phyloP scores from a whole-genome alignment of 768 basidiomycete genomes.

The Trametes maxima region DNA sequence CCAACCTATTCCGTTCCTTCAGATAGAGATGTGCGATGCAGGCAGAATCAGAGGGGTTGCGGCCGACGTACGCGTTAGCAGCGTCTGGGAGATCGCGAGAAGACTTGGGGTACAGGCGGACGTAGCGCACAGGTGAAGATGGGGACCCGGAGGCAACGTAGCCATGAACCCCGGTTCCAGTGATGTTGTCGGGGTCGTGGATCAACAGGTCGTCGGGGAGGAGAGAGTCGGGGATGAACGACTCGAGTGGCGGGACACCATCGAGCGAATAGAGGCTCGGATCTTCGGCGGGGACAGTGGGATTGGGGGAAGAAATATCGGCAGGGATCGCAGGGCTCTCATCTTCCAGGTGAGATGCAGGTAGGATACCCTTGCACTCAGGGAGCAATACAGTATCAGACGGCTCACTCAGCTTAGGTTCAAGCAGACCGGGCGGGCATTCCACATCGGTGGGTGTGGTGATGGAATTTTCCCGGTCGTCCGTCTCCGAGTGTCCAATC shows the following conservation, averaged over 20 bases:
- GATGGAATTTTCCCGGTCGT: no score
- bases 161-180: background rate
- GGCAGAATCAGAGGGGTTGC: background rate
- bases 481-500: no score
- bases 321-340: no score
- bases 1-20: slow-evolving; percentile 37
- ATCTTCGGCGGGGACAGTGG: background rate
- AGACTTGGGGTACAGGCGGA: slow-evolving; percentile 5
- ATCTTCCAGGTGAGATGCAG: no score
- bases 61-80: background rate
- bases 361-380: no score
- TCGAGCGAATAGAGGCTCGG: background rate
- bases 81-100: background rate
- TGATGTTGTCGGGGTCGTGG: slow-evolving; percentile 13
- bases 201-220: slow-evolving; percentile 23
- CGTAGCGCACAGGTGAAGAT: slow-evolving; percentile 6
- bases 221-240: slow-evolving; percentile 21
- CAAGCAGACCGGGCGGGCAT: no score
- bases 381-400: no score
- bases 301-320: no score
- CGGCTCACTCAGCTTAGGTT: no score
- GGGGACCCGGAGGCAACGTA: background rate
- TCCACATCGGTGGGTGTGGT: no score
- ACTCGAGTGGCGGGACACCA: slow-evolving; percentile 5
- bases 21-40: slow-evolving; percentile 50